Percentiles rank a stretch among this genome's conserved stretches.
These are phyloP conservation scores for Biscogniauxia mediterranea DNA, from an alignment of 2,329 filamentous ascomycete genomes.

Conservation along the genomic window DNA sequence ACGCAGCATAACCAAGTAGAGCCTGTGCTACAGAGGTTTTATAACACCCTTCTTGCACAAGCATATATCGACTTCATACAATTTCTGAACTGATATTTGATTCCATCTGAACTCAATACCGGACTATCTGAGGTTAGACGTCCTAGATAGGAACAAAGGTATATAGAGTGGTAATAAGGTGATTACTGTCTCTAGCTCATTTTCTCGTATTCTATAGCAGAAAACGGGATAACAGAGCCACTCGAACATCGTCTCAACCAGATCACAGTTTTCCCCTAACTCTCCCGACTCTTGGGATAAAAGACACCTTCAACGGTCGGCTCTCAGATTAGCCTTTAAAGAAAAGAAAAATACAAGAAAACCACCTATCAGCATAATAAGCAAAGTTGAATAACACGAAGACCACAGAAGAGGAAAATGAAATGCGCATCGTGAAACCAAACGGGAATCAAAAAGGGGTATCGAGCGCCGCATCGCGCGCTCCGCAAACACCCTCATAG, in stretches of 20 bases:
- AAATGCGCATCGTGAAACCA: background rate
- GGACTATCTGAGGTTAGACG: background rate
- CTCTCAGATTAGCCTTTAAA: background rate
- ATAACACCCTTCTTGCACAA: background rate
- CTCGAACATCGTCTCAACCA: background rate
- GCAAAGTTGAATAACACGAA: background rate
- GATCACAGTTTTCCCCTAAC: background rate
- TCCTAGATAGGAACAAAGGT: background rate
- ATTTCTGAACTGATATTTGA: background rate
- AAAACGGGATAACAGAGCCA: background rate
- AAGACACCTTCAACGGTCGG: background rate
- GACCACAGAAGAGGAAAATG: background rate
- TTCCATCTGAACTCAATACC: background rate
- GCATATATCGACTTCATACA: background rate
- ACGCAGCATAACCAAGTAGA: background rate
- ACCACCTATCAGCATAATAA: background rate
- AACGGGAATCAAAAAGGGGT: background rate
- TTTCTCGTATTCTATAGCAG: background rate
- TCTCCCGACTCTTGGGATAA: background rate
- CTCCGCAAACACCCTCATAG: background rate
- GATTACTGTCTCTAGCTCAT: background rate
- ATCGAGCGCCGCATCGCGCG: background rate
- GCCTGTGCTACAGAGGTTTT: background rate
- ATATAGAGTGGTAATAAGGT: background rate
- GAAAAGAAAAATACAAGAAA: background rate